Conservation (phyloP, 2,329 filamentous ascomycete species). For the Metarhizium sp. region DNA sequence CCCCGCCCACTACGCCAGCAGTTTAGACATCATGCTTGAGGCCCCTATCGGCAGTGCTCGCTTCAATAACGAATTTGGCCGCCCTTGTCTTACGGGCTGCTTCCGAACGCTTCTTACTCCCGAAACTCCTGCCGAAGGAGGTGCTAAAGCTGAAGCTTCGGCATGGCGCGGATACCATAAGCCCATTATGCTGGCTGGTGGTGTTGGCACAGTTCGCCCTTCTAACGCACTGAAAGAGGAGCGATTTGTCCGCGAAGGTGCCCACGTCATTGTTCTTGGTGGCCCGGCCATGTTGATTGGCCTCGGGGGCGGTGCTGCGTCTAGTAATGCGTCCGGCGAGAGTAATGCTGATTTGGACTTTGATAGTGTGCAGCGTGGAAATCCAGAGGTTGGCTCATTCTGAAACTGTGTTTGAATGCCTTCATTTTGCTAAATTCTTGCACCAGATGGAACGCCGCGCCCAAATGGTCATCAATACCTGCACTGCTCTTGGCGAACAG, state of each 20-base stretch:
- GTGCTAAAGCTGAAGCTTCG: conserved; percentile 32
- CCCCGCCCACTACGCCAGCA: conserved; percentile 85
- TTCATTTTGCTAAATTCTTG: neutral
- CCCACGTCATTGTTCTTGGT: conserved; percentile 84
- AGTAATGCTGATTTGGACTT: conserved; percentile 90
- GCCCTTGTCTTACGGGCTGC: conserved; percentile 78
- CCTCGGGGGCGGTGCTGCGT: conserved; percentile 88
- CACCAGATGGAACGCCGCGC: conserved; percentile 71
- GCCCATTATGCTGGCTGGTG: conserved; percentile 96
- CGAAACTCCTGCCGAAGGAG: conserved; percentile 2
- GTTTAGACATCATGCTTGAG: conserved; percentile 94
- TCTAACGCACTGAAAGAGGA: conserved; percentile 83
- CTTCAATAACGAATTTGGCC: conserved; percentile 97
- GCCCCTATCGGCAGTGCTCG: conserved; percentile 89
- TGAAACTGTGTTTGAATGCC: neutral
- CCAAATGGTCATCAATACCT: conserved; percentile 97
- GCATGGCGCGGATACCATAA: conserved; percentile 85
- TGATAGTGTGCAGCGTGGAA: conserved; percentile 92
- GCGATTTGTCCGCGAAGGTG: conserved; percentile 71
- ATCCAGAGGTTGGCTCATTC: conserved; percentile 53
- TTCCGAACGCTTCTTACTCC: conserved; percentile 78
- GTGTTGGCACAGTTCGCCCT: conserved; percentile 84
- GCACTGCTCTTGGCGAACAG: conserved; percentile 69
- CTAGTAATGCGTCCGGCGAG: conserved; percentile 80
- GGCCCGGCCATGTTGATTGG: conserved; percentile 97